phyloP scores from a whole-genome alignment of 2,329 filamentous ascomycete species.

The Ophiostoma pallidulum region DNA sequence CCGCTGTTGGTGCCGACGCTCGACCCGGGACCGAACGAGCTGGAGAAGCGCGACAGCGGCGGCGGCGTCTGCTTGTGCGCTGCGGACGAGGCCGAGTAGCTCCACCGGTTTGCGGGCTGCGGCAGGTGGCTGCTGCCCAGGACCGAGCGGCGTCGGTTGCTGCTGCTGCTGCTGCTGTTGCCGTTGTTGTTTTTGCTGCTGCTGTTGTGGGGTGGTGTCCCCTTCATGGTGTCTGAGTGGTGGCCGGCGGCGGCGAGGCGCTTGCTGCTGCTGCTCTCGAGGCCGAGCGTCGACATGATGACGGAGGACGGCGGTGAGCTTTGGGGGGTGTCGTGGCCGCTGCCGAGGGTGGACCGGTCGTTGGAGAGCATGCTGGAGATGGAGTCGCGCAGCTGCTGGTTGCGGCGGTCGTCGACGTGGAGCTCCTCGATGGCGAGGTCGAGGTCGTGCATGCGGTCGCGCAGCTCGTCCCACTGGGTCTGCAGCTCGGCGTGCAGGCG shows the following conservation, averaged over 20 bases:
- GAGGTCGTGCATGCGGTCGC: conserved; percentile 67
- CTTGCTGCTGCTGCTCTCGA: conserved; percentile 29
- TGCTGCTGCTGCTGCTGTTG: no score
- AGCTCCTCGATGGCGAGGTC: conserved; percentile 68
- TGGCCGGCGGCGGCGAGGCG: conserved; percentile 25
- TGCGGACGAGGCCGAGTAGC: no score
- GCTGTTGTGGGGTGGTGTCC: no score
- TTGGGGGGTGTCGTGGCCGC: conserved; percentile 60
- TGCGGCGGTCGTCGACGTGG: conserved; percentile 44
- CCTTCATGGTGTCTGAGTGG: conserved; percentile 13
- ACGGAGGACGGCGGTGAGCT: conserved; percentile 56
- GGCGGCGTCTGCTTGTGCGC: no score
- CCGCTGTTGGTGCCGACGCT: neutral
- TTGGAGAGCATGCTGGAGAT: conserved; percentile 86
- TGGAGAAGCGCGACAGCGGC: conserved; percentile 25
- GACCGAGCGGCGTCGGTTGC: conserved; percentile 35
- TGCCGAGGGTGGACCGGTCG: conserved; percentile 62
- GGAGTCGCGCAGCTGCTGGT: conserved; percentile 78
- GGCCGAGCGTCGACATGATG: conserved; percentile 47
- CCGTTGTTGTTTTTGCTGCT: no score
- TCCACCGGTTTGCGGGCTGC: conserved; percentile 36
- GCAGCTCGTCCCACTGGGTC: conserved; percentile 67
- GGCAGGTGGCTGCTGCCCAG: conserved; percentile 38
- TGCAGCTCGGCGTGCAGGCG: conserved; percentile 79
- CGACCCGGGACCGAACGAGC: conserved; percentile 1